Conservation (phyloP, 345 rosid species). For the Rhizophora mangle region DNA sequence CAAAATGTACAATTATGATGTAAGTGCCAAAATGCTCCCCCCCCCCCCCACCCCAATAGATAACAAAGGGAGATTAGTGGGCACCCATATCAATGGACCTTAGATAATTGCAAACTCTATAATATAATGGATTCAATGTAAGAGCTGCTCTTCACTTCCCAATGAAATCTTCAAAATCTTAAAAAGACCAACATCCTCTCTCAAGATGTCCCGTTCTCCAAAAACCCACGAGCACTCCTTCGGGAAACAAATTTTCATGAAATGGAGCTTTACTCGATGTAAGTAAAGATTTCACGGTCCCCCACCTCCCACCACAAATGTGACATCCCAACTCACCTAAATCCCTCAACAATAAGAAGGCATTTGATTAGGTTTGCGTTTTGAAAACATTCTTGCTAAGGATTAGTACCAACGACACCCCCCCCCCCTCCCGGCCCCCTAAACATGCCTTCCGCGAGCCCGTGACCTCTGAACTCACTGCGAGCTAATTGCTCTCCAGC, state of each 20-base stretch:
- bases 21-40: background rate
- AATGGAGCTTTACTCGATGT: conserved; percentile 14
- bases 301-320: conserved; percentile 16
- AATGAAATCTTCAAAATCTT: conserved; percentile 52
- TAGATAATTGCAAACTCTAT: conserved; percentile 11
- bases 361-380: background rate
- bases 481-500: background rate
- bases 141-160: conserved; percentile 29
- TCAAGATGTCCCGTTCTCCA: conserved; percentile 51
- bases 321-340: conserved; percentile 11
- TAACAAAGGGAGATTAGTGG: conserved; percentile 14
- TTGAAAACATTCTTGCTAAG: conserved; percentile 14
- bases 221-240: conserved; percentile 63
- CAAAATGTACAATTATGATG: background rate
- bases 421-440: too few species aligned
- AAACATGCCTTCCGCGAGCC: too few species aligned
- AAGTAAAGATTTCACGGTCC: conserved; percentile 42
- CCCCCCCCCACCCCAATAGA: background rate
- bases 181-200: conserved; percentile 63
- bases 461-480: too few species aligned
- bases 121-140: background rate
- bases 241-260: background rate
- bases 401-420: too few species aligned
- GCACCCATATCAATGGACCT: conserved; percentile 19
- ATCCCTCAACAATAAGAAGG: too few species aligned